These are phyloP conservation scores for Lactarius psammicola DNA, from an alignment of 768 basidiomycete genomes.

Conservation along the genomic window DNA sequence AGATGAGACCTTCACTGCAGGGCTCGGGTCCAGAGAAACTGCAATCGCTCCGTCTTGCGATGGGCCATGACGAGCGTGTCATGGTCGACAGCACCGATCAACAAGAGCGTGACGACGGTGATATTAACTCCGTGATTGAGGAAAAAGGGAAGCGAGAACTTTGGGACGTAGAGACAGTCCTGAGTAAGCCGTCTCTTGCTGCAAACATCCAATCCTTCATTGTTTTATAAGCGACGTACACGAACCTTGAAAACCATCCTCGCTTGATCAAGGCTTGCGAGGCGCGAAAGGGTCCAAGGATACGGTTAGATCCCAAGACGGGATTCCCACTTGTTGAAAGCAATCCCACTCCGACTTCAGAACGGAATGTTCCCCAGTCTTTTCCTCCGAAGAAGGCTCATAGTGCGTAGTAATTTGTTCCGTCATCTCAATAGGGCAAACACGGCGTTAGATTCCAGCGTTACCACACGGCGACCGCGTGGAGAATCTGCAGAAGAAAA, in stretches of 20 bases:
- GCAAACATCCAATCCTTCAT: not conserved
- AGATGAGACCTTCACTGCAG: slow-evolving; percentile 71
- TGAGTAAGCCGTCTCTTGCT: slow-evolving; percentile 58
- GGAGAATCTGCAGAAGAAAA: slow-evolving; percentile 77
- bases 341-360: slow-evolving; percentile 12
- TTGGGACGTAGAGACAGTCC: slow-evolving; percentile 97
- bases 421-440: slow-evolving; percentile 28
- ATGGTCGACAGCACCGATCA: slow-evolving; percentile 47
- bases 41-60: slow-evolving; percentile 69
- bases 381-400: slow-evolving; percentile 2
- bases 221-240: slow-evolving; percentile 72
- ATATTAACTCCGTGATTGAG: slow-evolving; percentile 42
- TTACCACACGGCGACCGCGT: slow-evolving; percentile 66
- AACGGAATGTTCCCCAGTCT: slow-evolving; percentile 26
- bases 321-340: slow-evolving; percentile 63
- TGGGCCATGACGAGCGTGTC: slow-evolving; percentile 68
- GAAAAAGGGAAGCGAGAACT: slow-evolving; percentile 62
- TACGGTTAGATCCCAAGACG: slow-evolving; percentile 70
- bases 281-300: slow-evolving; percentile 54
- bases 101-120: slow-evolving; percentile 40
- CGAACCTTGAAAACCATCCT: slow-evolving; percentile 98
- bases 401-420: slow-evolving; percentile 7
- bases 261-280: slow-evolving; percentile 73
- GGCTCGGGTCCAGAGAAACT: slow-evolving; percentile 78
- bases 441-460: slow-evolving; percentile 36